These are phyloP conservation scores for Paraleonurus japonicus DNA, from an alignment of 257 asterid species.

Conservation along the genomic window DNA sequence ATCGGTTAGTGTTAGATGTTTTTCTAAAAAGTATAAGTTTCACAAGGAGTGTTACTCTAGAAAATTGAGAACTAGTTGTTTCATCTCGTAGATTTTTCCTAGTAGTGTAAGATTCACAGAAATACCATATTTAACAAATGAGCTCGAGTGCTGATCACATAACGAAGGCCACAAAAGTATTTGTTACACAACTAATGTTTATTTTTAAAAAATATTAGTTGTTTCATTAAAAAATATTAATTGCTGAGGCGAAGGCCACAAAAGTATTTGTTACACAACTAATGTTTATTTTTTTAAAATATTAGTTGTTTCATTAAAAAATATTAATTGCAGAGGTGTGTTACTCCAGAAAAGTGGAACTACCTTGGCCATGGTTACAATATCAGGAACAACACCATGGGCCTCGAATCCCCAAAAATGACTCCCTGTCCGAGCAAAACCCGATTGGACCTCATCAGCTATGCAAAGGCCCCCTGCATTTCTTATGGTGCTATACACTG, in stretches of 20 bases:
- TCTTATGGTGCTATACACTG: conserved; percentile 63
- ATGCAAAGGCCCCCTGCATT: conserved; percentile 95
- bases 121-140: background rate
- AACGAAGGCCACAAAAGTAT: background rate
- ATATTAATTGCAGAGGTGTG: background rate
- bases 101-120: background rate
- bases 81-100: background rate
- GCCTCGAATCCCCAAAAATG: conserved; percentile 96
- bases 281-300: background rate
- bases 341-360: background rate
- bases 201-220: no score
- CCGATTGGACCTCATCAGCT: conserved; percentile 96
- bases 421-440: conserved; percentile 87
- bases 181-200: no score
- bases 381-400: conserved; percentile 92
- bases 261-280: no score
- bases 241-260: no score
- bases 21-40: no score
- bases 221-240: no score
- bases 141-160: background rate
- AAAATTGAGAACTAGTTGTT: background rate
- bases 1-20: no score
- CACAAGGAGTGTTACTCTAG: background rate
- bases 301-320: background rate
- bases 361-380: conserved; percentile 97